These are phyloP conservation scores for Hymenoscyphus infarciens DNA, from an alignment of 2,329 filamentous ascomycete species.

Conservation along the genomic window DNA sequence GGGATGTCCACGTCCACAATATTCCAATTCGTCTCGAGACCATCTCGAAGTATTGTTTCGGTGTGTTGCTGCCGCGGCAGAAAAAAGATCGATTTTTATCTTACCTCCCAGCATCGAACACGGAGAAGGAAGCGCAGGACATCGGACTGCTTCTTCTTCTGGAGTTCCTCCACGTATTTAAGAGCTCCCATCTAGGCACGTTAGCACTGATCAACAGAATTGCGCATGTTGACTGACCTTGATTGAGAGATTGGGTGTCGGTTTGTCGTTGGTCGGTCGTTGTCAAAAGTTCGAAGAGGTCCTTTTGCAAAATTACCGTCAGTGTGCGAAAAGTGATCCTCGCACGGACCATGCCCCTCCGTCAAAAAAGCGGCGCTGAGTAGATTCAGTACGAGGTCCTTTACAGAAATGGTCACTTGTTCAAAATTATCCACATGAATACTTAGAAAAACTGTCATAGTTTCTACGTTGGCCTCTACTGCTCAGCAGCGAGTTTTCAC, in stretches of 20 bases:
- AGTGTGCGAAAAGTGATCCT: background rate
- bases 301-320: background rate
- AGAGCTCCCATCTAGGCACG: background rate
- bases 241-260: constrained; percentile 14
- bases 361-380: background rate
- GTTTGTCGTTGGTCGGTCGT: constrained; percentile 17
- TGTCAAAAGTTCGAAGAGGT: background rate
- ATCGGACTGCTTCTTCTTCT: constrained; percentile 99
- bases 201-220: background rate
- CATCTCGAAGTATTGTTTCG: constrained; percentile 34
- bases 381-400: no score
- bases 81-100: constrained; percentile 45
- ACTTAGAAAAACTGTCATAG: no score
- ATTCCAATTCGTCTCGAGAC: constrained; percentile 31
- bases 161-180: constrained; percentile 99
- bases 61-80: constrained; percentile 29
- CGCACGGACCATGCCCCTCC: background rate
- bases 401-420: no score
- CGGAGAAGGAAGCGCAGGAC: constrained; percentile 99
- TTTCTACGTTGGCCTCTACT: no score
- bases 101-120: constrained; percentile 99
- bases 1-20: constrained; percentile 34
- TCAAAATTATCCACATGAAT: no score
- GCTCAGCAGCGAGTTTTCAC: no score
- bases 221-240: constrained; percentile 16